Base-by-base conservation (phyloP, 2,329 filamentous ascomycete species). In the Diaporthe sp. region DNA sequence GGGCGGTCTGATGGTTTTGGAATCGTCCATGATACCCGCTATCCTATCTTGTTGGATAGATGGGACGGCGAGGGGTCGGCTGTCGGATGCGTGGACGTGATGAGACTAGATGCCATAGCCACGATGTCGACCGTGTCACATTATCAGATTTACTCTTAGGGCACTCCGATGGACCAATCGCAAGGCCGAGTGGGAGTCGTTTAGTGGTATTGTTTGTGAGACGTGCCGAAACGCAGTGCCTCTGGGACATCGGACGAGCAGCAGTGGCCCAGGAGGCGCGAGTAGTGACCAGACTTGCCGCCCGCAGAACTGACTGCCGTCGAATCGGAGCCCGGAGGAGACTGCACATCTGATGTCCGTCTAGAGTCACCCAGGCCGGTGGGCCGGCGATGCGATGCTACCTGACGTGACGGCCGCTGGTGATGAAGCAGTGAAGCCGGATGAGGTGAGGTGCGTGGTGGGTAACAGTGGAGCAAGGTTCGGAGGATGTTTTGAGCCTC, bases 171-270 rank as follows among this genome's bases (percentile, higher is more conserved):
- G 64, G 64, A 4, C 64, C 64, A 68, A 68, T 68, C 64, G 64
- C 64, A 68, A 40, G 47, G 33, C 64, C n/a, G 33, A 30, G 4
- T 9, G 47, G 35, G 17, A n/a, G 30, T 28, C 45, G 33, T 54
- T 68, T 13, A 9, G 47, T 54, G 33, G 64, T 68, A 19, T 33
- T 28, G 47, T 54, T 40, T 40, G 35, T 54, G 64, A 68, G 64
- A 68, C 64, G 64, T 40, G 15, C n/a, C 64, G 64, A 68, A 68
- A 68, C 64, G 47, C 64, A 45, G 64, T 68, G 64, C 45, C 64
- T 25, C 4, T 7, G 64, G n/a, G 33, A 68, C 33, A 68, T 68
- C 47, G 64, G 64, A 68, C 33, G 64, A 54, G 33, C 64, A 40
- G 33, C 22, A 38, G 30, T 67, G 45, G 61, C 61, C 45, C 7